phyloP scores from a whole-genome alignment of 1,139 yeast genomes.

The Hansenula sp. region DNA sequence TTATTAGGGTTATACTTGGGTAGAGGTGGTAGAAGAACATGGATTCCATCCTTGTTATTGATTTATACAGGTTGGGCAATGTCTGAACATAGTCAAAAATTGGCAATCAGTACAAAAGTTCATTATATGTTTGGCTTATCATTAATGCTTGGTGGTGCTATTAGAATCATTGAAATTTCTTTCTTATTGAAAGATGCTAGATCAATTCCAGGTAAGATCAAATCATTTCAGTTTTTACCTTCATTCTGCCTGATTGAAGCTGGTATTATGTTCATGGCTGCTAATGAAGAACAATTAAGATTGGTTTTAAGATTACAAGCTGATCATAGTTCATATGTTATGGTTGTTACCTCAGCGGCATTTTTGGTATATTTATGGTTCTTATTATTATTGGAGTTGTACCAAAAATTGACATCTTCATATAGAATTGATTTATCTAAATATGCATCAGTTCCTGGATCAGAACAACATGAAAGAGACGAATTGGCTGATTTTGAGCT shows the following conservation, averaged over 20 bases:
- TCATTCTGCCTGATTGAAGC: conserved; percentile 75
- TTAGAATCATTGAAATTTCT: conserved; percentile 73
- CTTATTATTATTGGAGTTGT: conserved; percentile 50
- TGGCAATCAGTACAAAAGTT: conserved; percentile 75
- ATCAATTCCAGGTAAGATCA: conserved; percentile 43
- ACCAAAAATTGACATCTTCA: conserved; percentile 38
- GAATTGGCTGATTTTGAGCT: neutral
- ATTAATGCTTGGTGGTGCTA: conserved; percentile 72
- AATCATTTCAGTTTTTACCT: conserved; percentile 78
- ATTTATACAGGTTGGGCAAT: conserved; percentile 92
- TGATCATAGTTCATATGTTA: conserved; percentile 79
- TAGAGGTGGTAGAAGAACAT: conserved; percentile 59
- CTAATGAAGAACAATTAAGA: conserved; percentile 81
- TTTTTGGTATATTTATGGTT: conserved; percentile 69
- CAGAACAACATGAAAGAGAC: neutral
- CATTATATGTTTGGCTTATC: conserved; percentile 83
- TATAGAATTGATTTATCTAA: neutral
- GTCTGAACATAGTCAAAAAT: conserved; percentile 81
- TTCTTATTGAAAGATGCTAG: conserved; percentile 61
- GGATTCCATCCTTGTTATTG: conserved; percentile 75
- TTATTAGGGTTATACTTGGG: conserved; percentile 76
- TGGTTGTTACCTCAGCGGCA: conserved; percentile 72
- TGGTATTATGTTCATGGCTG: conserved; percentile 85
- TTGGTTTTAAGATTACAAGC: conserved; percentile 72
- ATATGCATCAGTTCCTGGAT: neutral